phyloP scores from a whole-genome alignment of 192 early-diverging fungal species.

The Umbelopsis ramanniana region DNA sequence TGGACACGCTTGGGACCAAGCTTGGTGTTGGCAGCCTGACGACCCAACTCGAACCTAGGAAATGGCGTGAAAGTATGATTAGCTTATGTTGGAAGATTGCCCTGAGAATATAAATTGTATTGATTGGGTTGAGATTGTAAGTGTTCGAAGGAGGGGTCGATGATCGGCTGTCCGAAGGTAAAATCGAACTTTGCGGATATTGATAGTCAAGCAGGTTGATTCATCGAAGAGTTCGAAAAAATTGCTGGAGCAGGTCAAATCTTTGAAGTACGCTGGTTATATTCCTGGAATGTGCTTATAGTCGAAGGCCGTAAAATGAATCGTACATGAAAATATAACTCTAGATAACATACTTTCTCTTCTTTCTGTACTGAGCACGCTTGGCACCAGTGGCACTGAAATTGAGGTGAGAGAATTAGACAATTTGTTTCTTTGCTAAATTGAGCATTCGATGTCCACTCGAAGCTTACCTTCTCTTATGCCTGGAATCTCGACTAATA shows the following conservation, averaged over 20 bases:
- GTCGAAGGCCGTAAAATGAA: background rate
- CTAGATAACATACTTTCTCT: constrained; percentile 83
- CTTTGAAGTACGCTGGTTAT: no score
- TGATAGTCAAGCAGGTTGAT: no score
- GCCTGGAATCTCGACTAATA: constrained; percentile 99
- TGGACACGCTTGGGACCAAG: constrained; percentile 97
- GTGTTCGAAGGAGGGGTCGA: no score
- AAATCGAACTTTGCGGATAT: no score
- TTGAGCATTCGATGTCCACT: background rate
- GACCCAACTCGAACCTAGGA: constrained; percentile 91
- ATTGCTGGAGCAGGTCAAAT: no score
- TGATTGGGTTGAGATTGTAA: no score
- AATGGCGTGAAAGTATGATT: background rate
- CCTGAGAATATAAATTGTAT: background rate
- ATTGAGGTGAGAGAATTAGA: background rate
- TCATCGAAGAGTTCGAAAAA: no score
- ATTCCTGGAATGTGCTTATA: no score
- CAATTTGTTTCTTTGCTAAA: background rate
- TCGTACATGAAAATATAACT: background rate
- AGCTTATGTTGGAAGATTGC: background rate
- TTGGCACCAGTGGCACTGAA: constrained; percentile 93
- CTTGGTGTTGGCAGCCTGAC: constrained; percentile 98
- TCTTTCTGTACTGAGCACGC: constrained; percentile 99
- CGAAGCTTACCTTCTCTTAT: constrained; percentile 74
- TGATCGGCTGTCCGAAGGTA: no score